Percentiles rank a stretch among this genome's conserved stretches.
phyloP scores from a whole-genome alignment of 2,329 filamentous ascomycete species.

The Dothistroma pini region DNA sequence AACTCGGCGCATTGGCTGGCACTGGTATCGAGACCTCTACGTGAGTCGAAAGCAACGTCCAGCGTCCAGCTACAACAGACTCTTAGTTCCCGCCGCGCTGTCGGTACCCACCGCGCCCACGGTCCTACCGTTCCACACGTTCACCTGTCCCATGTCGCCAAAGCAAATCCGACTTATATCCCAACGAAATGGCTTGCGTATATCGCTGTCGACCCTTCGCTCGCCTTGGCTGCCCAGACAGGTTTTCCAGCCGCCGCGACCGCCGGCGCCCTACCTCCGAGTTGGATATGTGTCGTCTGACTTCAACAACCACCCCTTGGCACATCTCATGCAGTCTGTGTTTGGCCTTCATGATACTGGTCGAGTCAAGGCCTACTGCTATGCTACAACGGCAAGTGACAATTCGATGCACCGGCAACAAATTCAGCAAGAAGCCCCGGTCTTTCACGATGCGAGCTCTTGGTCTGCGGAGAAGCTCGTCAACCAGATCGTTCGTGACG shows the following conservation, averaged over 20 bases:
- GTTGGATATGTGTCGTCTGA: conserved; percentile 97
- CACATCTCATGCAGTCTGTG: conserved; percentile 97
- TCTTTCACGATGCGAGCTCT: conserved; percentile 81
- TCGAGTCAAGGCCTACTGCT: conserved; percentile 83
- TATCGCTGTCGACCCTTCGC: conserved; percentile 83
- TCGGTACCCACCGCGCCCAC: conserved; percentile 85
- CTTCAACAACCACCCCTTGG: conserved; percentile 97
- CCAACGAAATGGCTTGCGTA: conserved; percentile 87
- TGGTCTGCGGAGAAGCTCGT: conserved; percentile 85
- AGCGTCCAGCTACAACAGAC: conserved; percentile 62
- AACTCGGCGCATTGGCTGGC: conserved; percentile 71
- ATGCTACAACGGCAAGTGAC: conserved; percentile 90
- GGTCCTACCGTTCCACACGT: conserved; percentile 94
- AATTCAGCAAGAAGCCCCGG: conserved; percentile 87
- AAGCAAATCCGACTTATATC: conserved; percentile 92
- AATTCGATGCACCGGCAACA: conserved; percentile 84
- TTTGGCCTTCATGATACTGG: conserved; percentile 80
- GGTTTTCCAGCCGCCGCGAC: conserved; percentile 79
- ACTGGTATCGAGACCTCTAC: conserved; percentile 84
- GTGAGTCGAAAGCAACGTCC: conserved; percentile 57
- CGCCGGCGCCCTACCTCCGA: conserved; percentile 78
- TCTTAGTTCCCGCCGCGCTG: conserved; percentile 67
- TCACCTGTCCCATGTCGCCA: conserved; percentile 88
- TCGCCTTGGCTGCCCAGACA: conserved; percentile 79
- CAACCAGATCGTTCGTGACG: conserved; percentile 78